A percentile compares a stretch with the other conserved stretches of the same genome.
Evolutionary conservation across 2,329 filamentous ascomycete species (phyloP).

Genomic region (Kalaharituber pfeilii): DNA sequence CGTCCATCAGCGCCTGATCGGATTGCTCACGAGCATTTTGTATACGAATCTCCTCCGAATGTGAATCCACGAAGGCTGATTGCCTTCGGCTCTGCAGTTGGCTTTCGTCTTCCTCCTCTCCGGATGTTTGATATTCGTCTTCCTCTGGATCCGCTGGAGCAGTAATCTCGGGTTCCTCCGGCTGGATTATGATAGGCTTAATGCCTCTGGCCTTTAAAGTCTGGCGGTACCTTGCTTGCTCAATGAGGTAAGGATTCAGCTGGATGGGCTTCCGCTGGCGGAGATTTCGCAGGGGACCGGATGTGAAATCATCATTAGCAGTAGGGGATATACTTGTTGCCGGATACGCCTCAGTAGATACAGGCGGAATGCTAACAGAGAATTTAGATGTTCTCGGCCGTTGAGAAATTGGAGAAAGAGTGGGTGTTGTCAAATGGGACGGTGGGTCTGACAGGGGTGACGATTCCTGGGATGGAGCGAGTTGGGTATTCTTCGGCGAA

Average conservation of each 20-base stretch:
- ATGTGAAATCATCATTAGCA: conserved; percentile 1
- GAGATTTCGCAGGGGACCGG: conserved; percentile 12
- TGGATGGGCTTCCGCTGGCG: conserved; percentile 22
- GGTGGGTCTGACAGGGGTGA: neutral
- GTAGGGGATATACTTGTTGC: neutral
- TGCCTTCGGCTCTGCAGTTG: neutral
- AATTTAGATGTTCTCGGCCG: neutral
- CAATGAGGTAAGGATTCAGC: conserved; percentile 21
- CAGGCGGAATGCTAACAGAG: neutral
- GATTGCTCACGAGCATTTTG: no score
- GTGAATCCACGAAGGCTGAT: neutral
- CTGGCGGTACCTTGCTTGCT: conserved; percentile 18
- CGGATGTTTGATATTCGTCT: conserved; percentile 18
- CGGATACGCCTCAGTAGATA: neutral
- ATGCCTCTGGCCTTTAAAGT: conserved; percentile 20
- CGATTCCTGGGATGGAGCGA: neutral
- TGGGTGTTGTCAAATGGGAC: neutral
- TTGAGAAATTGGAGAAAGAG: neutral
- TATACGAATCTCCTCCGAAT: neutral
- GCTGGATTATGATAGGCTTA: conserved; percentile 17
- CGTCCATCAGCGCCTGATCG: neutral
- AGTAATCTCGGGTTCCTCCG: conserved; percentile 7
- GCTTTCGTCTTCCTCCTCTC: neutral
- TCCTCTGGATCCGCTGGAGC: conserved; percentile 15
- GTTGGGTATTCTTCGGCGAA: neutral